Percentiles rank a stretch among this genome's conserved stretches.
These are phyloP conservation scores for Trametes villosa DNA, from an alignment of 768 basidiomycete genomes.

Conservation along the genomic window DNA sequence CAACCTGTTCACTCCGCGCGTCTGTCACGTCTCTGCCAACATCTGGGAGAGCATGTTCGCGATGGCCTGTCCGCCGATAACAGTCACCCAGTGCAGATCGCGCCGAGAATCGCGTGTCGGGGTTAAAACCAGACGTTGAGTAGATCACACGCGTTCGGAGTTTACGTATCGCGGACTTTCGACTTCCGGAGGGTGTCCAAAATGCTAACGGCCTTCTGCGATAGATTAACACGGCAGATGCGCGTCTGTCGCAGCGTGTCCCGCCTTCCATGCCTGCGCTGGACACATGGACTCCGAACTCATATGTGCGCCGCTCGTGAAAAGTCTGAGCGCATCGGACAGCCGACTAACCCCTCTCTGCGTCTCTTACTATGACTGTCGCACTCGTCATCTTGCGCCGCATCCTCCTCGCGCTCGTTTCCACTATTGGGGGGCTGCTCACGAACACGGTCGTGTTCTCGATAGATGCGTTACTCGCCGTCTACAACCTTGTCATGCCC, in stretches of 20 bases:
- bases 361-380: not conserved
- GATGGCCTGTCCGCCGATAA: too few relatives aligned
- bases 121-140: not conserved
- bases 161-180: not conserved
- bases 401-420: conserved; percentile 19
- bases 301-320: too few relatives aligned
- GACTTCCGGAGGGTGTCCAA: too few relatives aligned
- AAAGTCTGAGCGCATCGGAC: conserved; percentile 3
- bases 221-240: not conserved
- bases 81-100: too few relatives aligned
- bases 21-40: too few relatives aligned
- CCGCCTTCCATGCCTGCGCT: conserved; percentile 6
- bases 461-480: conserved; percentile 57
- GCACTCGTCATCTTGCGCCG: conserved; percentile 19
- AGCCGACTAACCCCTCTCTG: too few relatives aligned
- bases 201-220: conserved; percentile 5
- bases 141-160: not conserved
- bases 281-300: too few relatives aligned
- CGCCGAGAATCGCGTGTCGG: not conserved
- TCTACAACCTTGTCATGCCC: conserved; percentile 56
- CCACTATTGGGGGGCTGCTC: not conserved
- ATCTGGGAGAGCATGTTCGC: too few relatives aligned
- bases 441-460: conserved; percentile 36
- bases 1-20: too few relatives aligned
- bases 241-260: not conserved